Evolutionary conservation across 306 rosid genomes (phyloP).

Genomic region (Abrus precatorius): DNA sequence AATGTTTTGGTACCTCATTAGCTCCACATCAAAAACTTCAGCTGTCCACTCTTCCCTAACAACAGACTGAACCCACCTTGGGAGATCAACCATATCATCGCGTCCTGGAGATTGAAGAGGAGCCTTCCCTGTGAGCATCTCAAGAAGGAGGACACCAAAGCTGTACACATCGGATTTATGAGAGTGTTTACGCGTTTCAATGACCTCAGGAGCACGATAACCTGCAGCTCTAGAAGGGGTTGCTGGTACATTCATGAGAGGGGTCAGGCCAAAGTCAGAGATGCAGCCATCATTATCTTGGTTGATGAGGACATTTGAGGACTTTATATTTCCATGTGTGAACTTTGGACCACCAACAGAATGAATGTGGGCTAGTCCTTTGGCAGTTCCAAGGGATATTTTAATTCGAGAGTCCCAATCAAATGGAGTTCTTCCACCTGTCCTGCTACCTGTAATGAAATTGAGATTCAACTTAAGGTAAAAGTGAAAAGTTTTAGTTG

Average conservation of each 20-base stretch:
- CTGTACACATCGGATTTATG: slow-evolving; percentile 96
- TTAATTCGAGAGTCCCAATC: slow-evolving; percentile 88
- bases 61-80: slow-evolving; percentile 97
- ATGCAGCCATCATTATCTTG: slow-evolving; percentile 81
- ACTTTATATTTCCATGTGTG: slow-evolving; percentile 86
- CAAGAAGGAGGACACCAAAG: slow-evolving; percentile 90
- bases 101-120: slow-evolving; percentile 89
- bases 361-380: slow-evolving; percentile 87
- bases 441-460: slow-evolving; percentile 69
- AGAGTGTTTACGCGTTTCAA: slow-evolving; percentile 87
- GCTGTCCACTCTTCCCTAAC: slow-evolving; percentile 99
- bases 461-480: slow-evolving; percentile 31
- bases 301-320: slow-evolving; percentile 88
- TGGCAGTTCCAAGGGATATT: slow-evolving; percentile 81
- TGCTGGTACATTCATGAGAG: slow-evolving; percentile 84
- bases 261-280: slow-evolving; percentile 88
- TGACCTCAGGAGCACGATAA: slow-evolving; percentile 93
- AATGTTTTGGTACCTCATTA: slow-evolving; percentile 89
- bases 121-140: slow-evolving; percentile 95
- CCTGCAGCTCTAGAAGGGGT: slow-evolving; percentile 86
- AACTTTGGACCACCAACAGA: slow-evolving; percentile 86
- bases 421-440: slow-evolving; percentile 73
- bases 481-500: background rate
- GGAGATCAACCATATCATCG: slow-evolving; percentile 96
- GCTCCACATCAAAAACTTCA: slow-evolving; percentile 91